phyloP scores from a whole-genome alignment of 2,329 filamentous ascomycete genomes.

The Xylaria sp. region DNA sequence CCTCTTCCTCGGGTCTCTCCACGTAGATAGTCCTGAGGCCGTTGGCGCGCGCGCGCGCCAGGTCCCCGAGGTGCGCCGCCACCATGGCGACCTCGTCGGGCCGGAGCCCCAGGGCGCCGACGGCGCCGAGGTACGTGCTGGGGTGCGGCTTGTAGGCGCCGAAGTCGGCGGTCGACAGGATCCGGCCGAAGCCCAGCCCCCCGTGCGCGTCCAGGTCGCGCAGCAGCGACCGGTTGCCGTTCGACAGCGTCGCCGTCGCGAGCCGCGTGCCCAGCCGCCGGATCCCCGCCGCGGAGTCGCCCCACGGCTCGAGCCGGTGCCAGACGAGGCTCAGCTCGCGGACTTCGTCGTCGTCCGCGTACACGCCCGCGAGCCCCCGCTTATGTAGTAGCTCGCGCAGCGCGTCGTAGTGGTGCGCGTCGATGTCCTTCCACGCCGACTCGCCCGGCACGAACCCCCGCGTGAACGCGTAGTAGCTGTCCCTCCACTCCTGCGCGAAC shows the following conservation, averaged over 20 bases:
- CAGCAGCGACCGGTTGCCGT: conserved; percentile 71
- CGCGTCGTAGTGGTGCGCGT: conserved; percentile 69
- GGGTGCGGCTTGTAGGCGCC: conserved; percentile 74
- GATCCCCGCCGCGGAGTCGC: conserved; percentile 63
- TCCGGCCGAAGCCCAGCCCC: conserved; percentile 60
- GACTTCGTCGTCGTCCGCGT: conserved; percentile 63
- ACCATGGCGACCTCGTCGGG: conserved; percentile 73
- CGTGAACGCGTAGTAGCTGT: conserved; percentile 66
- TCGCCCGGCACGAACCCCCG: conserved; percentile 49
- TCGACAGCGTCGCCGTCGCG: conserved; percentile 70
- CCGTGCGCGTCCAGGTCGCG: conserved; percentile 63
- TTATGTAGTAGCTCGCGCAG: conserved; percentile 60
- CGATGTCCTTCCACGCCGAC: conserved; percentile 67
- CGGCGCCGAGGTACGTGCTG: conserved; percentile 70
- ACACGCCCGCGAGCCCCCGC: conserved; percentile 62
- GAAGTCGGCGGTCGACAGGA: conserved; percentile 73
- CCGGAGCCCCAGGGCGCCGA: conserved; percentile 55
- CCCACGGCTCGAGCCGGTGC: conserved; percentile 74
- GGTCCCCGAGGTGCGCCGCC: conserved; percentile 72
- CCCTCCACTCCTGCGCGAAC: conserved; percentile 73
- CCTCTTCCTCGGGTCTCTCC: conserved; percentile 68
- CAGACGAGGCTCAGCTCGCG: conserved; percentile 67
- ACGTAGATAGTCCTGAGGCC: conserved; percentile 76
- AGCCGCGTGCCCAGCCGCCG: conserved; percentile 54
- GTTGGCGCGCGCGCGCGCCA: conserved; percentile 64